Evolutionary conservation across 352 stramenopile species (phyloP), one percentile per base, ranked within the genome.

Genomic region (Chrysophaeum taylorii): DNA sequence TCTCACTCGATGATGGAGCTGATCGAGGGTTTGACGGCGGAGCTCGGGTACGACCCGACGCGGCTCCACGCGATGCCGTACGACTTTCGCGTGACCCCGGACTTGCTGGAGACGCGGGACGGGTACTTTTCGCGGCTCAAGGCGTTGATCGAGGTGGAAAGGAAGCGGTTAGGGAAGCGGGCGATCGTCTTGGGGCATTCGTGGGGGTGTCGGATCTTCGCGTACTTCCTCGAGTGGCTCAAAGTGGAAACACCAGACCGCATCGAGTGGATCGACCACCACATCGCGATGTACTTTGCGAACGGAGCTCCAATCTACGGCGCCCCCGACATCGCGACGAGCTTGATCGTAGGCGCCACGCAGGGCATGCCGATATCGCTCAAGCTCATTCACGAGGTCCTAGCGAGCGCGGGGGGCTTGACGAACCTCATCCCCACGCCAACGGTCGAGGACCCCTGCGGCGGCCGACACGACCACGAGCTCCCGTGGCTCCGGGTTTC

Each of bases 121-220:
- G 50, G 50, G 4, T 62, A 62, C 50, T 62, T 62, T 21, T 62
- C 50, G 23, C 27, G 27, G n/a, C 27, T 62, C 50, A 62, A 62
- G 50, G 50, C 50, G 50, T 15, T 9, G 5, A 21, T 62, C n/a
- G 50, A 62, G 50, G 50, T 62, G 4, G 50, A 62, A 31, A 31
- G 35, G 4, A 9, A 1, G 50, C 50, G 50, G 25, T 39, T 31
- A 9, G 50, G 50, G 25, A 25, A 37, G 14, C 50, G 50, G 4
- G 23, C 50, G 7, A 21, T 62, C 15, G 15, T 62, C 50, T 38
- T 25, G 25, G 50, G 7, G 5, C 50, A 62, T 31, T 62, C 50
- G 15, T 15, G 35, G n/a, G 50, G 50, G 25, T 37, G 15, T 5
- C 23, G 27, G 5, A 31, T 62, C 50, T 4, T 21, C 5, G 50